Evolutionary conservation across 768 basidiomycete species (phyloP), one percentile per base, ranked within the genome.

Genomic region (Botryobasidium botryosum): DNA sequence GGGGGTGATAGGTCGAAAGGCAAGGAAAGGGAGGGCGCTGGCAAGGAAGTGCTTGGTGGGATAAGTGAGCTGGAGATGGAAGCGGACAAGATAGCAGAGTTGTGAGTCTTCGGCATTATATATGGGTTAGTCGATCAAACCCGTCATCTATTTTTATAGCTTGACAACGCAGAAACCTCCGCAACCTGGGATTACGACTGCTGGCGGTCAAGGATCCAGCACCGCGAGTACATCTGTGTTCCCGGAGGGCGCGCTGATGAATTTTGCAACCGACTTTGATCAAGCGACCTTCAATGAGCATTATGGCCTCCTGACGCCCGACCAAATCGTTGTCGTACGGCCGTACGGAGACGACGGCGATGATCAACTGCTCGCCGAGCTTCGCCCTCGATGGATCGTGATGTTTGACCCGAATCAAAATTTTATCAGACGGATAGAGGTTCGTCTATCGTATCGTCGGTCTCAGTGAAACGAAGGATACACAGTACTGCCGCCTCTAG

Each of bases 401-500:
- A 86, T 97, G 81, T 88, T 81, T 51, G 94, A 99, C 56, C 90
- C 92, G 2, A 83, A 77, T 53, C 79, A 87, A 57, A 83, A 92
- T 43, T 99, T 96, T 53, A 74, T 96, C 29, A 69, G 94, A 23
- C 71, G 94, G 1, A 69, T 99, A 21, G 91, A 99, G 69, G 91
- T 86, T 43, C 44, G 71, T 52, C 18, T 13, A 5, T 25, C 29
- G 3, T 33, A 8, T 24, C 20, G 23, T 21, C 23, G 20, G 40
- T 10, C 15, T 13, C 24, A 21, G 13, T 13, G n/a, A n/a, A n/a
- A n/a, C n/a, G n/a, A n/a, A n/a, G n/a, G n/a, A n/a, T n/a, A n/a
- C n/a, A n/a, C n/a, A n/a, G 13, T 15, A 29, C 27, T 42, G 13
- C 23, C 13, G 37, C 13, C 26, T 23, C 5, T 49, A 90, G 87